Conservation (phyloP, 169 alveolate genomes). For the Condylostoma magnum region DNA sequence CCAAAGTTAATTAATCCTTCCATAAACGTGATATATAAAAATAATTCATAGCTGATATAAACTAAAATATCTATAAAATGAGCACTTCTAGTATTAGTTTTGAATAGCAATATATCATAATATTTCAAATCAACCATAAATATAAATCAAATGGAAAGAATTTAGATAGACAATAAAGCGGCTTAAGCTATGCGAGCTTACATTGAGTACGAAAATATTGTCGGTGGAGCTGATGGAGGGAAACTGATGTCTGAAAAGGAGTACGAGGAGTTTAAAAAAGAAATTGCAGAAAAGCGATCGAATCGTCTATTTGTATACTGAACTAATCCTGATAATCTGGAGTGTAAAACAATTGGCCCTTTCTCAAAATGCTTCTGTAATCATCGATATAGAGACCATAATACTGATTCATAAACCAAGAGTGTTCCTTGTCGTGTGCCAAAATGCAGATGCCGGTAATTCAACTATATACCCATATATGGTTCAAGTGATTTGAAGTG, state of each 20-base stretch:
- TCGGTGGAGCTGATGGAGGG: conserved; percentile 87
- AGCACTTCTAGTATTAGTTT: too few species aligned
- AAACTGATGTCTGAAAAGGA: conserved; percentile 77
- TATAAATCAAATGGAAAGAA: conserved; percentile 28
- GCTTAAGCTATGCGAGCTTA: conserved; percentile 75
- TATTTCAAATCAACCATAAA: too few species aligned
- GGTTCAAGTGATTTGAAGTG: conserved; percentile 87
- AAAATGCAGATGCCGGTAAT: conserved; percentile 76
- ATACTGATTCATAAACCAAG: conserved; percentile 63
- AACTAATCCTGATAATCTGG: conserved; percentile 71
- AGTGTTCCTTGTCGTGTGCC: conserved; percentile 78
- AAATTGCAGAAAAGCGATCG: conserved; percentile 61
- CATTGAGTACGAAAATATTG: conserved; percentile 78
- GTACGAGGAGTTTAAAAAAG: conserved; percentile 79
- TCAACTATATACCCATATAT: conserved; percentile 78
- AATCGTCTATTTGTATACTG: conserved; percentile 75
- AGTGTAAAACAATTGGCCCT: conserved; percentile 87
- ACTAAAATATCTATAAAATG: too few species aligned
- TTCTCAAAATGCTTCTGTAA: conserved; percentile 86
- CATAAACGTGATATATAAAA: too few species aligned
- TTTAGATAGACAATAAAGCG: conserved; percentile 9
- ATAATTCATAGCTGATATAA: too few species aligned
- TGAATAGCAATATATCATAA: too few species aligned
- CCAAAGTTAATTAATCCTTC: too few species aligned
- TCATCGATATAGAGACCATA: conserved; percentile 84